phyloP scores from a whole-genome alignment of 2,329 filamentous ascomycete genomes.

The Uncinocarpus reesii region DNA sequence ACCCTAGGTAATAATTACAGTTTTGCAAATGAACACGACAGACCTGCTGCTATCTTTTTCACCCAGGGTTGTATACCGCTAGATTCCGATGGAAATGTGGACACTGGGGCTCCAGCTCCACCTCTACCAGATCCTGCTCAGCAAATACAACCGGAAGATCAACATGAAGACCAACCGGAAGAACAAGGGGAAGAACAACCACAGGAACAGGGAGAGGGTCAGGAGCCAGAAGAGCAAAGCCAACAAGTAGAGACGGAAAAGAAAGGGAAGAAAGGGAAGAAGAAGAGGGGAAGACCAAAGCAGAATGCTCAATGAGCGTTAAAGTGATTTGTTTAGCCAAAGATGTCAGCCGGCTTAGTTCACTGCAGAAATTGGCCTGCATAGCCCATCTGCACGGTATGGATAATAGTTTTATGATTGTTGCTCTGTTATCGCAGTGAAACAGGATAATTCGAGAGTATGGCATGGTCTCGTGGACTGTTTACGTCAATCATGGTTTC shows the following conservation, averaged over 20 bases:
- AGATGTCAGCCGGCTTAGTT: neutral
- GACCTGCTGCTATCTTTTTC: slow-evolving; percentile 75
- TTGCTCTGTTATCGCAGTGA: neutral
- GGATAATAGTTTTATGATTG: neutral
- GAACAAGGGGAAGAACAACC: neutral
- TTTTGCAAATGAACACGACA: slow-evolving; percentile 68
- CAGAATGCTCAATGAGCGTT: slow-evolving; percentile 3
- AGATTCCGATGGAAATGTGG: slow-evolving; percentile 24
- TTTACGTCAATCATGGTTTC: no score
- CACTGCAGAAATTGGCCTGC: neutral
- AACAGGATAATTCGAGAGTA: no score
- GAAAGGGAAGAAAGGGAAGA: slow-evolving; percentile 12
- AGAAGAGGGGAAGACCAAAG: slow-evolving; percentile 14
- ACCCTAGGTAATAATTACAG: slow-evolving; percentile 78
- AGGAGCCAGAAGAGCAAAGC: slow-evolving; percentile 1
- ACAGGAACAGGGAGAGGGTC: neutral
- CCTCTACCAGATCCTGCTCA: slow-evolving; percentile 12
- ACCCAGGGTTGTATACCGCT: slow-evolving; percentile 65
- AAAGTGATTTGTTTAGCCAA: neutral
- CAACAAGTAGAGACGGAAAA: neutral
- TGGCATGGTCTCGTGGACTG: no score
- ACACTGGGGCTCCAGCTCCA: slow-evolving; percentile 16
- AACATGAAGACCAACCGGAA: neutral
- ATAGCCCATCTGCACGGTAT: neutral
- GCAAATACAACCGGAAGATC: neutral